Percentiles rank a stretch among this genome's conserved stretches.
These are phyloP conservation scores for Penicillium daleae DNA, from an alignment of 495 filamentous ascomycete species.

Conservation along the genomic window DNA sequence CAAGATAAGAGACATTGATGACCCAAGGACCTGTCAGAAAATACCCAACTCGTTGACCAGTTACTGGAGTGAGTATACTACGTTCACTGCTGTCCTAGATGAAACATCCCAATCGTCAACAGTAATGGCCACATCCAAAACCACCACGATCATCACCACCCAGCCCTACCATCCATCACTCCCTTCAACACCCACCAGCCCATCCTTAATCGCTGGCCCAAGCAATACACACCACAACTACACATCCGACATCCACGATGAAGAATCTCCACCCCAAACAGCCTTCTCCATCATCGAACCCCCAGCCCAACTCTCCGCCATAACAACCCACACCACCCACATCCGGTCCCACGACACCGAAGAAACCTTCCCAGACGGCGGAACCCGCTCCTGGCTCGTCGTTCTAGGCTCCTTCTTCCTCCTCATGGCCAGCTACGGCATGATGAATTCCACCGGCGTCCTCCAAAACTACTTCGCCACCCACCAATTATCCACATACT, in stretches of 20 bases:
- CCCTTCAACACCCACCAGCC: not conserved
- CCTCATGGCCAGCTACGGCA: conserved; percentile 62
- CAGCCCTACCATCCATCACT: not conserved
- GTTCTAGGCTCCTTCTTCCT: conserved; percentile 66
- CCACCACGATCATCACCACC: not conserved
- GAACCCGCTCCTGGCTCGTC: conserved; percentile 62
- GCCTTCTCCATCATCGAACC: conserved; percentile 31
- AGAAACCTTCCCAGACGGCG: conserved; percentile 63
- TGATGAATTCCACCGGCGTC: conserved; percentile 65
- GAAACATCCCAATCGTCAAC: not conserved
- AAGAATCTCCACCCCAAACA: conserved; percentile 14
- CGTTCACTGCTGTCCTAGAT: not conserved
- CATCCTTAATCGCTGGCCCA: not conserved
- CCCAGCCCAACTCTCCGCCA: conserved; percentile 22
- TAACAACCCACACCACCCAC: conserved; percentile 30
- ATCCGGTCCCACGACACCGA: conserved; percentile 13
- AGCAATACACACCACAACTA: not conserved
- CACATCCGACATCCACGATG: conserved; percentile 1
- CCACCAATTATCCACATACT: conserved; percentile 61
- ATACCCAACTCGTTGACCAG: no score
- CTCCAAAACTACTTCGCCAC: conserved; percentile 65
- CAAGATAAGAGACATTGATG: not conserved
- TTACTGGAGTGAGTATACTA: not conserved
- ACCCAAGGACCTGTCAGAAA: no score
- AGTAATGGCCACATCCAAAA: not conserved